These are phyloP conservation scores for Solanum sejunctum DNA, from an alignment of 257 asterid genomes.

Conservation along the genomic window DNA sequence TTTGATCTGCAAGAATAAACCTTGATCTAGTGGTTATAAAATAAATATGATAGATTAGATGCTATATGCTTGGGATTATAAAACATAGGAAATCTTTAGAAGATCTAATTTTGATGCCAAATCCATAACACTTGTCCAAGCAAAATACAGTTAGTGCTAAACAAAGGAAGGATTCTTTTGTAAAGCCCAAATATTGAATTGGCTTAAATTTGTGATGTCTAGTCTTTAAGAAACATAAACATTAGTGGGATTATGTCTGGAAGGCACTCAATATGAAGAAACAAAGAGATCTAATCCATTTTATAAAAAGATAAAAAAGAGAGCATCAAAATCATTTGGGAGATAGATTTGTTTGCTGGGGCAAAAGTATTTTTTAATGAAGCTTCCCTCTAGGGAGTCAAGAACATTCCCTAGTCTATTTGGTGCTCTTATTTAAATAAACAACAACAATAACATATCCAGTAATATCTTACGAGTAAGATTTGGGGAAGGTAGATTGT, in stretches of 20 bases:
- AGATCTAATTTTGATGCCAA: neutral
- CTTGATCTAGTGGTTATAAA: neutral
- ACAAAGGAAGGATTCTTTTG: neutral
- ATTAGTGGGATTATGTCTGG: neutral
- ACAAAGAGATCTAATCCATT: neutral
- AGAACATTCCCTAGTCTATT: neutral
- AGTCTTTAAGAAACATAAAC: slow-evolving; percentile 1
- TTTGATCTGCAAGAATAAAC: neutral
- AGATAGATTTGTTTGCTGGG: neutral
- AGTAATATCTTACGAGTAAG: no score
- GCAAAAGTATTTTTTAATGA: neutral
- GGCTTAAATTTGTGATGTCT: slow-evolving; percentile 1
- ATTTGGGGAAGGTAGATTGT: no score
- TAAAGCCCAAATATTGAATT: neutral
- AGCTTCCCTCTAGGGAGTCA: neutral
- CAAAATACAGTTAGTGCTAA: neutral
- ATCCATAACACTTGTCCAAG: neutral
- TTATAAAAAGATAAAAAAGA: neutral
- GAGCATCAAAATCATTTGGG: neutral
- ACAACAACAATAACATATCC: no score
- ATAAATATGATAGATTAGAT: neutral
- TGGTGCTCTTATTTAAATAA: neutral
- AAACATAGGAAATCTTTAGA: neutral
- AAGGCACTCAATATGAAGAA: slow-evolving; percentile 1
- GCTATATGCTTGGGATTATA: neutral